phyloP scores from a whole-genome alignment of 768 basidiomycete species.

The Stropharia rugosoannulata region DNA sequence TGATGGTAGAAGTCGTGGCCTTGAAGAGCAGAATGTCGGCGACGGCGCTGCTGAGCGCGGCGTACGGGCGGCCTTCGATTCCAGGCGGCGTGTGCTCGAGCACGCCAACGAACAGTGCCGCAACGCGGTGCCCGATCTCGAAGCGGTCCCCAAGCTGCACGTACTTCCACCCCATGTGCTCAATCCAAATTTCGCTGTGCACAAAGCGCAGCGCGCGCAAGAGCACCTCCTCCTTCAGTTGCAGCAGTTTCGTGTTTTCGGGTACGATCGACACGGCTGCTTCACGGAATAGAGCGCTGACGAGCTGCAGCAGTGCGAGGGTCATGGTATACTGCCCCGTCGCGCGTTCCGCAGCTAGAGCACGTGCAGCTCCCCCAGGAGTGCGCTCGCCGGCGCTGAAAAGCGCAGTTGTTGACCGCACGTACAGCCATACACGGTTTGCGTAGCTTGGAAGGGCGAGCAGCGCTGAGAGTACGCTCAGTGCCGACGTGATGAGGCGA shows the following conservation, averaged over 20 bases:
- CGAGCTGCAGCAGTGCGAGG: constrained; percentile 71
- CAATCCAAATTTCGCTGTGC: constrained; percentile 87
- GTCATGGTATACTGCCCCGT: constrained; percentile 83
- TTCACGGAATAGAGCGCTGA: constrained; percentile 74
- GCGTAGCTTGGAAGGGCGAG: constrained; percentile 73
- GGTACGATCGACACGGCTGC: constrained; percentile 59
- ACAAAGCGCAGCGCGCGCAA: constrained; percentile 76
- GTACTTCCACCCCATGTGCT: constrained; percentile 86
- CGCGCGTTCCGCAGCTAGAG: constrained; percentile 69
- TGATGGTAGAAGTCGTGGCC: constrained; percentile 78
- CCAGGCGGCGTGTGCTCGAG: constrained; percentile 60
- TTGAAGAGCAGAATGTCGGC: constrained; percentile 71
- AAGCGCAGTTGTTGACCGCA: constrained; percentile 75
- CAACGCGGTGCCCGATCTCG: constrained; percentile 72
- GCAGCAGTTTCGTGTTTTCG: constrained; percentile 58
- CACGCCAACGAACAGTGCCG: constrained; percentile 65
- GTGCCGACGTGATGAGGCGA: constrained; percentile 73
- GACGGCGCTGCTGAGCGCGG: constrained; percentile 58
- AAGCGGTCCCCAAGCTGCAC: constrained; percentile 78
- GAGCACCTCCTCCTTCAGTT: constrained; percentile 83
- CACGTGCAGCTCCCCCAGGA: constrained; percentile 57
- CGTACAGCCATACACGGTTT: constrained; percentile 85
- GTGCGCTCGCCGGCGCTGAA: constrained; percentile 60
- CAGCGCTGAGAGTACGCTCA: constrained; percentile 79
- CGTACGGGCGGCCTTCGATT: constrained; percentile 56